A percentile compares a stretch with the other conserved stretches of the same genome.
Conservation (phyloP, 169 alveolate species). For the Perkinsus marinus region DNA sequence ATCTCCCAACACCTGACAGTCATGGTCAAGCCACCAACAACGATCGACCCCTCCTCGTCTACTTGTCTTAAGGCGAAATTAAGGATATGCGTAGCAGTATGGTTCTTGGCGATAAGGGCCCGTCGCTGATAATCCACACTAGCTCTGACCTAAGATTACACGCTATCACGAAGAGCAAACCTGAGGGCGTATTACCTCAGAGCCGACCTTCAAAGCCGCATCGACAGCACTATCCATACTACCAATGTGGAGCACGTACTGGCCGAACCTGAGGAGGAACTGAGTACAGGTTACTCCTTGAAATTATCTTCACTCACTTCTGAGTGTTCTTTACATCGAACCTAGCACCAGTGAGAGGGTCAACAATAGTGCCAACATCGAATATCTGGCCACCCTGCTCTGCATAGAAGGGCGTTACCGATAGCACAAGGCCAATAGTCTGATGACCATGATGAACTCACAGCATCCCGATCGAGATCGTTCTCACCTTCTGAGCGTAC, state of each 20-base stretch:
- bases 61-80: slow-evolving; percentile 64
- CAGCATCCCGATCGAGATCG: not conserved
- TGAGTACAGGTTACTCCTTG: not conserved
- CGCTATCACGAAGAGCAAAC: not conserved
- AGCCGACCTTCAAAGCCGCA: slow-evolving; percentile 5
- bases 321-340: slow-evolving; percentile 60
- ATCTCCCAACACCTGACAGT: slow-evolving; percentile 27
- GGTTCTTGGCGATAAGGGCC: slow-evolving; percentile 71
- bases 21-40: not conserved
- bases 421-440: slow-evolving; percentile 49
- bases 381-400: slow-evolving; percentile 46
- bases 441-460: not conserved
- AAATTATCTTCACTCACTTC: slow-evolving; percentile 11
- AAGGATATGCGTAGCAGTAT: slow-evolving; percentile 77
- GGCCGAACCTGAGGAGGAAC: slow-evolving; percentile 29
- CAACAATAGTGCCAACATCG: slow-evolving; percentile 25
- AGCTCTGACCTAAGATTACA: not conserved
- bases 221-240: slow-evolving; percentile 9
- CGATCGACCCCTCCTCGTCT: not conserved
- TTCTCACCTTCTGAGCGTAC: not conserved
- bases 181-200: not conserved
- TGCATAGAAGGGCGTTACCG: slow-evolving; percentile 64
- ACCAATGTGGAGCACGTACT: slow-evolving; percentile 67
- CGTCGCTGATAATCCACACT: slow-evolving; percentile 61
- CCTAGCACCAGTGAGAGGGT: slow-evolving; percentile 9